Base-by-base conservation (phyloP, 2,329 filamentous ascomycete genomes). In the Verruconis gallopava region DNA sequence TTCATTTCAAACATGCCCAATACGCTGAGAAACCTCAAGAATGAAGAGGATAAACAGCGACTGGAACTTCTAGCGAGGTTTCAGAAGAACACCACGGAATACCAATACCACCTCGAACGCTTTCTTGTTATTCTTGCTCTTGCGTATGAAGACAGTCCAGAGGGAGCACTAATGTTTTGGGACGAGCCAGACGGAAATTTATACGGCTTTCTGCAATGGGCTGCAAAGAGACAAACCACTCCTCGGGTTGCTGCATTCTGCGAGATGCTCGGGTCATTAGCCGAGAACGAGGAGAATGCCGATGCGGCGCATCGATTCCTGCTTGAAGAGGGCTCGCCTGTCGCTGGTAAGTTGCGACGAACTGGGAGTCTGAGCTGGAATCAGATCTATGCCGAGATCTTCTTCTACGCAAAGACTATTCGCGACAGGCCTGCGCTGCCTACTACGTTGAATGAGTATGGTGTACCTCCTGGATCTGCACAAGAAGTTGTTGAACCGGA, bases 1-100 rank as follows among this genome's bases (percentile, higher is more conserved):
- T 93, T 94, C 56, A 93, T 98, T 50, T 84, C 85, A 1, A 94
- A 98, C 54, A 81, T 96, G 66, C 91, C 91, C 1, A 88, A 96
- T 62, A 81, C 91, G 3, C 71, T 98, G 35, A 79, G 89, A 42
- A 85, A 79, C 58, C 67, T 96, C 21, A 85, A 89, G 48, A 73
- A 78, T 2, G 86, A 94, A 46, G 89, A 96, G 60, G 89, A 96
- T 53, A 83, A 91, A 49, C 85, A 93, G 57, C 72, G 84, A 49
- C 64, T 63, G 48, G 63, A 61, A 38, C 54, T 65, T 30, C 64
- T 63, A 36, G 61, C 63, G 18, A 62, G 60, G 39, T 62, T 66
- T 34, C 60, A 63, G 25, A 55, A 53, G 4, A 40, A 39, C 34
- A 40, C 35, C 11, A 32, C 20, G 12, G 61, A 65, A 15, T 63